Percentiles rank a stretch among this genome's conserved stretches.
Evolutionary conservation across 805 yeast species (phyloP).

Genomic region (Kluyveromyces nonfermentans): DNA sequence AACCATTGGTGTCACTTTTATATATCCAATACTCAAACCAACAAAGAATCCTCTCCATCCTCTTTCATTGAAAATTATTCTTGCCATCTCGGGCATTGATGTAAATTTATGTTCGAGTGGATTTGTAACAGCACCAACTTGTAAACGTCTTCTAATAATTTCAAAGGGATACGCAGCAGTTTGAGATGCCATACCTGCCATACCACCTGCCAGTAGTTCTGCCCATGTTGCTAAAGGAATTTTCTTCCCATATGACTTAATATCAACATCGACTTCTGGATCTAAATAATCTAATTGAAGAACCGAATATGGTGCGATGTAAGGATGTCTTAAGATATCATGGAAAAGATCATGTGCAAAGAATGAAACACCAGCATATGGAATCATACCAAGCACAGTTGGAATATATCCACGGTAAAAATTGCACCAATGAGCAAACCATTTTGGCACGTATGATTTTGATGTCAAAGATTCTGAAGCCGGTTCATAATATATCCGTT

Average conservation of each 20-base stretch:
- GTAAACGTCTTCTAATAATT: conserved; percentile 89
- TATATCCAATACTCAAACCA: conserved; percentile 90
- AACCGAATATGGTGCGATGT: conserved; percentile 46
- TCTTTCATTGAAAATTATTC: conserved; percentile 53
- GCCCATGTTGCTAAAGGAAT: conserved; percentile 83
- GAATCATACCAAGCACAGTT: conserved; percentile 90
- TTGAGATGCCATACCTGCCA: conserved; percentile 93
- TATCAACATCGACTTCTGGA: conserved; percentile 10
- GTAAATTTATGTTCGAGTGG: conserved; percentile 33
- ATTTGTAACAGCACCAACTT: conserved; percentile 80
- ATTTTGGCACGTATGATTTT: conserved; percentile 29
- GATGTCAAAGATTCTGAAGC: conserved; percentile 24
- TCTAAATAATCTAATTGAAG: conserved; percentile 14
- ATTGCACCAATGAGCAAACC: conserved; percentile 39
- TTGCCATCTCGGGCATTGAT: conserved; percentile 32
- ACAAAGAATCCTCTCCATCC: conserved; percentile 88
- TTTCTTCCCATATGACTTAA: conserved; percentile 29
- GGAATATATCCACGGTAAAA: conserved; percentile 94
- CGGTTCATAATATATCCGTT: conserved; percentile 25
- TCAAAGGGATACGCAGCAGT: conserved; percentile 97
- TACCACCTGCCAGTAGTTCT: conserved; percentile 85
- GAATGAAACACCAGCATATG: conserved; percentile 96
- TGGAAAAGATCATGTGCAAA: conserved; percentile 88
- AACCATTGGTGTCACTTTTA: conserved; percentile 94
- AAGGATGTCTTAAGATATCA: conserved; percentile 65